Evolutionary conservation across 1,284 basidiomycete species (phyloP), one percentile per base, ranked within the genome.

Genomic region (Moniliella sp.): DNA sequence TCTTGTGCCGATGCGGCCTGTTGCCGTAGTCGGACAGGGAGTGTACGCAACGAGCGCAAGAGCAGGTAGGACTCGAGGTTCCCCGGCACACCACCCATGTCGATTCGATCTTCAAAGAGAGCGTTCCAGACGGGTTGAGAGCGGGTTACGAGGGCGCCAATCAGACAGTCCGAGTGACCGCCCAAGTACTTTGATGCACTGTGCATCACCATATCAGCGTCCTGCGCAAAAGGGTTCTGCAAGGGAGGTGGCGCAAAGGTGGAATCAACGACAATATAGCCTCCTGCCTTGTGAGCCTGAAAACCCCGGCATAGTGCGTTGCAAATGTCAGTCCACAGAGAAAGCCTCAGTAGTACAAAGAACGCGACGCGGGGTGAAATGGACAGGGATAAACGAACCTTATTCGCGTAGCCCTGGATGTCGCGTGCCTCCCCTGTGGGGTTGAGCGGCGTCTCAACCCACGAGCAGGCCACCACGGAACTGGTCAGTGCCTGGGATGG

Each of bases 361-460:
- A n/a, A n/a, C n/a, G n/a, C n/a, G n/a, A n/a, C n/a, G n/a, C n/a
- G n/a, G n/a, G n/a, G n/a, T n/a, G n/a, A n/a, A n/a, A n/a, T n/a
- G n/a, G n/a, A n/a, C n/a, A n/a, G n/a, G n/a, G n/a, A n/a, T n/a
- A n/a, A n/a, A n/a, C n/a, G n/a, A n/a, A n/a, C n/a, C n/a, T n/a
- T n/a, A n/a, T 76, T 67, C 3, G 79, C 76, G 54, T 86, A 88
- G 54, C 75, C 69, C 39, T 70, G 65, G 26, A 91, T 76, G 49
- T 82, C 73, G 32, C 78, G 34, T 5, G 76, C 74, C 57, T 79
- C 77, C 28, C 84, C 83, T 0, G 72, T 78, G 1, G 84, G 83
- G 55, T 91, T 88, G 40, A 83, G 48, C 1, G 84, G 84, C 0
- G 78, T 83, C 63, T 91, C 83, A 14, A 88, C 62, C 79, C 82